Conservation (phyloP, 164 flowering plant genomes). For the Nymphaea colorata region DNA sequence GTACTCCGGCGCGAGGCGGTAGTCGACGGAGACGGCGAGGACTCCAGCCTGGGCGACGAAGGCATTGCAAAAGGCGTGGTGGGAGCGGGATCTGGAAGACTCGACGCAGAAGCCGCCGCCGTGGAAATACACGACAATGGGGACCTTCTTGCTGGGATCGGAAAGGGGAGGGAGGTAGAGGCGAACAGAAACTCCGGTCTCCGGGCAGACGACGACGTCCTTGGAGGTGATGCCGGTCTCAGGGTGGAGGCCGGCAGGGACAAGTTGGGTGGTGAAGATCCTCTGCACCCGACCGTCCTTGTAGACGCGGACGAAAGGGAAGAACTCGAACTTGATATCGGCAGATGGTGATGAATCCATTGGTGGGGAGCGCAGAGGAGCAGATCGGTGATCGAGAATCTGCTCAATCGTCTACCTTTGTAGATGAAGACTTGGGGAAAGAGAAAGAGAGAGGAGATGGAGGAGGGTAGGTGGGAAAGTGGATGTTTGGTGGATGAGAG, state of each 20-base stretch:
- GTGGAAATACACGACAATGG: constrained; percentile 25
- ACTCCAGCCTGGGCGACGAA: constrained; percentile 23
- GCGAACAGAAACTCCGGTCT: constrained; percentile 37
- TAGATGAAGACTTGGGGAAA: no score
- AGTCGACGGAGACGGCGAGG: constrained; percentile 32
- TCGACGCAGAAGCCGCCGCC: constrained; percentile 22
- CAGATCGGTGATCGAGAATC: no score
- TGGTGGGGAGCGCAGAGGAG: no score
- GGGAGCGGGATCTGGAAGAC: constrained; percentile 18
- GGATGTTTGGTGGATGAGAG: no score
- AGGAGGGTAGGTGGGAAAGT: no score
- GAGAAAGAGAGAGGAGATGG: no score
- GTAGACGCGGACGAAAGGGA: constrained; percentile 26
- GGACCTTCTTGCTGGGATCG: constrained; percentile 16
- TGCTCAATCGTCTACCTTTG: no score
- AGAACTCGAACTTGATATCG: constrained; percentile 22
- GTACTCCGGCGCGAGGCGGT: constrained; percentile 45
- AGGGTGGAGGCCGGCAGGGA: constrained; percentile 26
- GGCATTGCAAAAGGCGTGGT: constrained; percentile 21
- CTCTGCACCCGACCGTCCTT: constrained; percentile 39
- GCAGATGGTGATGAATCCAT: background rate
- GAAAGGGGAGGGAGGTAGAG: constrained; percentile 26
- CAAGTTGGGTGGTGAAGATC: constrained; percentile 15
- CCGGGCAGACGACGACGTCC: constrained; percentile 26
- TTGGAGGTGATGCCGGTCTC: constrained; percentile 27